Conservation (phyloP, 2,329 filamentous ascomycete species). For the Gliomastix tumulicola region DNA sequence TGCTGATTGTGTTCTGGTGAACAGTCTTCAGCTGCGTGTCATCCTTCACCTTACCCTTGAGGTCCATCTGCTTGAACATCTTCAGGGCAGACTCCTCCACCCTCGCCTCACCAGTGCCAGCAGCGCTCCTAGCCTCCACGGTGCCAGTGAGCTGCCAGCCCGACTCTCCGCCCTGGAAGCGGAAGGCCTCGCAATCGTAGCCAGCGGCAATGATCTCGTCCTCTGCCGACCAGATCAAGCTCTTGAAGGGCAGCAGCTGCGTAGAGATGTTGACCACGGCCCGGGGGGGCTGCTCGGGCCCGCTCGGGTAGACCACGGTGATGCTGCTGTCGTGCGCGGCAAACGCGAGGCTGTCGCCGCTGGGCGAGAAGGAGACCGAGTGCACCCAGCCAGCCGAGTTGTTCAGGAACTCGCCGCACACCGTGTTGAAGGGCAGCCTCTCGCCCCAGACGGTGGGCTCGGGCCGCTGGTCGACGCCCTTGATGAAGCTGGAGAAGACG, state of each 20-base stretch:
- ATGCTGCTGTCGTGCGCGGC: conserved; percentile 93
- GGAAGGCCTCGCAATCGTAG: conserved; percentile 85
- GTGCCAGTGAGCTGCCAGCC: conserved; percentile 84
- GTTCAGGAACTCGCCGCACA: conserved; percentile 94
- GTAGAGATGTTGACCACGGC: conserved; percentile 89
- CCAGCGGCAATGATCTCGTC: conserved; percentile 92
- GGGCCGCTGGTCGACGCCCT: conserved; percentile 81
- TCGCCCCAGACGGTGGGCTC: conserved; percentile 91
- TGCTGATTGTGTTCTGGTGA: conserved; percentile 94
- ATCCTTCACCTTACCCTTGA: conserved; percentile 87
- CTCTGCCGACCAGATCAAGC: conserved; percentile 86
- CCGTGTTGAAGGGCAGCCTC: conserved; percentile 92
- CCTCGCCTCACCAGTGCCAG: conserved; percentile 50
- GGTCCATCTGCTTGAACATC: conserved; percentile 98
- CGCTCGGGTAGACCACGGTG: conserved; percentile 91
- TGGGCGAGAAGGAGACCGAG: conserved; percentile 86
- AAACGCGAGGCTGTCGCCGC: conserved; percentile 88
- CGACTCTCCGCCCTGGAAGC: conserved; percentile 68
- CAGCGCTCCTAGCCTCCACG: conserved; percentile 67
- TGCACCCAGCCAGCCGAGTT: conserved; percentile 97
- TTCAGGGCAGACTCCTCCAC: conserved; percentile 91
- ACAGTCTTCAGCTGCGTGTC: conserved; percentile 93
- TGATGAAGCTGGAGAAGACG: conserved; percentile 94
- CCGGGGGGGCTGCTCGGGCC: conserved; percentile 79
- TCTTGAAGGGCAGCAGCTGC: conserved; percentile 86